These are phyloP conservation scores for Saccharomycopsis fodiens DNA, from an alignment of 805 yeast species.

Conservation along the genomic window DNA sequence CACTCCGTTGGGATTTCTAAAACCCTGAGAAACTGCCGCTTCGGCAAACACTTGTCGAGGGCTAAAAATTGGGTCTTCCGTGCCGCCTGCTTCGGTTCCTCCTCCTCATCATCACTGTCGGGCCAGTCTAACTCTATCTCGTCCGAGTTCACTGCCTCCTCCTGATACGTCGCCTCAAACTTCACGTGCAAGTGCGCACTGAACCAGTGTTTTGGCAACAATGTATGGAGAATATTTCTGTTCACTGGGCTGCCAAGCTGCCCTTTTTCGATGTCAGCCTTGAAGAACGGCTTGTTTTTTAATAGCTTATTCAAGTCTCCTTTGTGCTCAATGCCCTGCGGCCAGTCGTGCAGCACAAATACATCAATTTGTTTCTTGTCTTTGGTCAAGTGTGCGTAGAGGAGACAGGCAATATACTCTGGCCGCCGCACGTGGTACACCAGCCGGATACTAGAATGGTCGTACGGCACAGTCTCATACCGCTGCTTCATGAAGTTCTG, in stretches of 20 bases:
- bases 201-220: constrained; percentile 73
- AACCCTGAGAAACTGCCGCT: constrained; percentile 49
- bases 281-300: constrained; percentile 57
- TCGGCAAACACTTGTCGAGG: constrained; percentile 75
- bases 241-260: constrained; percentile 69
- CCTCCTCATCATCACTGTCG: constrained; percentile 17
- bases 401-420: constrained; percentile 49
- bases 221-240: constrained; percentile 40
- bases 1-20: constrained; percentile 34
- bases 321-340: constrained; percentile 59
- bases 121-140: constrained; percentile 28
- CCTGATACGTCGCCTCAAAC: constrained; percentile 43
- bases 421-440: constrained; percentile 68
- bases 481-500: constrained; percentile 38
- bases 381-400: constrained; percentile 23
- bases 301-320: constrained; percentile 54
- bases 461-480: constrained; percentile 43
- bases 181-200: constrained; percentile 83
- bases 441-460: constrained; percentile 40
- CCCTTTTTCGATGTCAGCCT: constrained; percentile 49
- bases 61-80: constrained; percentile 55
- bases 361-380: constrained; percentile 43
- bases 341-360: constrained; percentile 91
- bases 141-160: constrained; percentile 23
- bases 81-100: constrained; percentile 6